Base-by-base conservation (phyloP, 345 rosid genomes). In the Citropsis articulata region DNA sequence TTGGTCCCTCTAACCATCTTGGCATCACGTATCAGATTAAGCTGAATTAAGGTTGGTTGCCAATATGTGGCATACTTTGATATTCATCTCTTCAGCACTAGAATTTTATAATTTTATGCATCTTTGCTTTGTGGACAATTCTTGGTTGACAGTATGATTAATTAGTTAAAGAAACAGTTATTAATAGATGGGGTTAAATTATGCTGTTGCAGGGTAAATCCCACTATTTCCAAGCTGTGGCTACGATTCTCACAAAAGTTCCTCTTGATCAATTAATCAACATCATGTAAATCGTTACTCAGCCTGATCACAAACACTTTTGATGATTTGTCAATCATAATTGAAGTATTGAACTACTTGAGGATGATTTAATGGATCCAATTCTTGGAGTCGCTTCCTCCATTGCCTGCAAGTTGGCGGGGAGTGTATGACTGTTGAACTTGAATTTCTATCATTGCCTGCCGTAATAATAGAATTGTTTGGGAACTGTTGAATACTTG, bases 171-270 rank as follows among this genome's bases (percentile, higher is more conserved):
- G 9, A 22, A 63, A 9, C 3, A 48, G 19, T 13, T 33, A 57
- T 66, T 75, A 48, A 48, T 48, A 69, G 25, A 36, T 79, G 45
- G 18, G 40, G 16, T n/a, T 68, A 16, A 2, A 42, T 42, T 57
- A 74, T 84, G 62, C 91, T 94, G 98, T 76, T 84, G 65, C 91
- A 96, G 98, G 94, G 89, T 33, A 94, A 94, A 85, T 94, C 90
- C 81, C 99, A 94, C 79, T 92, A 93, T 18, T 94, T 96, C 89
- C 99, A 91, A 82, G 98, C 99, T 5, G 98, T 96, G 53, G 98
- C 98, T 55, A 90, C 98, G 78, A 90, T 96, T 78, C 98, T 96
- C 72, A 96, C 93, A 78, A 96, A 94, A 91, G 98, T 97, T 69
- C 99, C 99, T 77, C 93, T 96, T 42, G 14, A 42, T 42, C 48